A percentile compares a stretch with the other conserved stretches of the same genome.
Conservation (phyloP, 179 eudicot species). For the Corrigiola litoralis region DNA sequence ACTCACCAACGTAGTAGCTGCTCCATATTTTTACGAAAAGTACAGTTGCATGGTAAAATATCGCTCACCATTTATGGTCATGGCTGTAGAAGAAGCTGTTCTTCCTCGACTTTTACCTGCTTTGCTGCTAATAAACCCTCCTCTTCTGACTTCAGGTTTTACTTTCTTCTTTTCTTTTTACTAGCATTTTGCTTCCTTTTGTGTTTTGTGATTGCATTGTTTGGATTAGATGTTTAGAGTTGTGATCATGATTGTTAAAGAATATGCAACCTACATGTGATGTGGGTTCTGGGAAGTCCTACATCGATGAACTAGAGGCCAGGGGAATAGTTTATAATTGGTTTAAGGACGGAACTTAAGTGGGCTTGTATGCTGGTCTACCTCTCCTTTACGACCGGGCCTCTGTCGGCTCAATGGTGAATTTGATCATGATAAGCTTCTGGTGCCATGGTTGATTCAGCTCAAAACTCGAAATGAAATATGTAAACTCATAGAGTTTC, state of each 20-base stretch:
- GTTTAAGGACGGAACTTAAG: no score
- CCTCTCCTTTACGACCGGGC: no score
- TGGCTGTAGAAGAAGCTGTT: neutral
- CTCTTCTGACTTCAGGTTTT: constrained; percentile 57
- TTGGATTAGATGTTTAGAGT: neutral
- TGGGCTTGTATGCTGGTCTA: no score
- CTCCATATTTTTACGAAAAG: neutral
- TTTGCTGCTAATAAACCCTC: constrained; percentile 59
- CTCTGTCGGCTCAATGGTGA: no score
- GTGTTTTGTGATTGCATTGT: neutral
- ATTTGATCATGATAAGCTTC: no score
- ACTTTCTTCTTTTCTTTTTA: neutral
- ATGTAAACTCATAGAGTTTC: no score
- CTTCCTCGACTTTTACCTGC: constrained; percentile 29
- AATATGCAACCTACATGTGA: no score
- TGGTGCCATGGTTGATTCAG: no score
- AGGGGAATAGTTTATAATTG: no score
- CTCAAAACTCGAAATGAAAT: no score
- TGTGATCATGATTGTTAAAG: neutral
- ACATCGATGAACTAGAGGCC: no score
- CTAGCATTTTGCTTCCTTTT: neutral
- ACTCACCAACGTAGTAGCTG: neutral
- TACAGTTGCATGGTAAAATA: constrained; percentile 1
- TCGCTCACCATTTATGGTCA: constrained; percentile 11
- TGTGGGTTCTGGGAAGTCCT: no score